Conservation (phyloP, 1,284 basidiomycete genomes). For the Malassezia furfur region DNA sequence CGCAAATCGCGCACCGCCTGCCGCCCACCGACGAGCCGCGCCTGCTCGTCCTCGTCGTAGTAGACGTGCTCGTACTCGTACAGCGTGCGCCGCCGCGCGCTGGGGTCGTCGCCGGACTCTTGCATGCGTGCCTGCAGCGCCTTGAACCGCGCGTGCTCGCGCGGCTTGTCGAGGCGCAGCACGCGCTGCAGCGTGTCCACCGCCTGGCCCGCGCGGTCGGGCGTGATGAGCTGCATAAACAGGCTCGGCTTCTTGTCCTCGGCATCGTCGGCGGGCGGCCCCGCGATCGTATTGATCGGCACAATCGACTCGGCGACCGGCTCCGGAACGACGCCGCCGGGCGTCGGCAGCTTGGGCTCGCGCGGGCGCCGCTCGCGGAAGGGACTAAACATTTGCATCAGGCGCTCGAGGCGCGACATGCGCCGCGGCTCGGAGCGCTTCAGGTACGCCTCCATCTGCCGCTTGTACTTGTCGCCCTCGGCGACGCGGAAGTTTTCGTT, state of each 20-base stretch:
- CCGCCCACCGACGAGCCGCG: constrained; percentile 55
- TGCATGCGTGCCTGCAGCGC: constrained; percentile 30
- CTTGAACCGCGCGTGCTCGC: constrained; percentile 59
- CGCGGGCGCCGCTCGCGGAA: constrained; percentile 62
- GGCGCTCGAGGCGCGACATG: constrained; percentile 39
- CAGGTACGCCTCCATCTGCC: constrained; percentile 62
- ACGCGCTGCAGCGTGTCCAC: constrained; percentile 27
- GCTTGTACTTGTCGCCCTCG: constrained; percentile 75
- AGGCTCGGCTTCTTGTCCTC: constrained; percentile 18
- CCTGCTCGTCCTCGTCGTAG: constrained; percentile 31
- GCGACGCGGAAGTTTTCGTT: constrained; percentile 93
- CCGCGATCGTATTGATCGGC: constrained; percentile 24
- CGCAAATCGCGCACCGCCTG: constrained; percentile 55
- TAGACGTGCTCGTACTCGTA: constrained; percentile 15
- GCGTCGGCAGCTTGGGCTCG: background rate
- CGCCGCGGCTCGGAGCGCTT: constrained; percentile 48
- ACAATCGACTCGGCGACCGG: background rate
- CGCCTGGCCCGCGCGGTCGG: constrained; percentile 12
- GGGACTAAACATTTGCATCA: constrained; percentile 68
- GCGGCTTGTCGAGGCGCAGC: constrained; percentile 53
- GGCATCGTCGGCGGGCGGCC: constrained; percentile 16
- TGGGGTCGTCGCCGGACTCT: background rate
- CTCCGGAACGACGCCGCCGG: constrained; percentile 5
- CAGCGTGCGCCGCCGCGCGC: constrained; percentile 7
- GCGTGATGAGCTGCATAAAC: constrained; percentile 16